These are phyloP conservation scores for Daldinia caldariorum DNA, from an alignment of 495 filamentous ascomycete species.

Conservation along the genomic window DNA sequence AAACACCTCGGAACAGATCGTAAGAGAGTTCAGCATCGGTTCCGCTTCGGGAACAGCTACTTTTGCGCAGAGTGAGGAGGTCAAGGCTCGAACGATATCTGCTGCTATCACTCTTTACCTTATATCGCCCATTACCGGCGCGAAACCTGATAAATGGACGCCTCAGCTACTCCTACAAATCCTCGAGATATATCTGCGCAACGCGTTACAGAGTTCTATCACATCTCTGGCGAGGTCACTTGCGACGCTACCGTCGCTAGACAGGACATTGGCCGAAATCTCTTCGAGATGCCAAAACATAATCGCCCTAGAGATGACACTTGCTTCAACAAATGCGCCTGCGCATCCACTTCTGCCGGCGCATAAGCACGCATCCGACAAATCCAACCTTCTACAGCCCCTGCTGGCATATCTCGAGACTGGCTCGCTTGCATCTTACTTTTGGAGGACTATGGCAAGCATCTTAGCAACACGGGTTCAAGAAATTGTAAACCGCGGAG, in stretches of 20 bases:
- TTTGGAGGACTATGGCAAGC: constrained; percentile 87
- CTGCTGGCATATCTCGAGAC: constrained; percentile 86
- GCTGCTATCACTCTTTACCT: constrained; percentile 83
- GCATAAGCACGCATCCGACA: constrained; percentile 37
- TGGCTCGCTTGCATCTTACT: constrained; percentile 84
- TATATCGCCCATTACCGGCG: constrained; percentile 69
- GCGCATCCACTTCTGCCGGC: constrained; percentile 68
- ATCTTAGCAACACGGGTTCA: constrained; percentile 79
- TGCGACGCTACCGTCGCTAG: constrained; percentile 81
- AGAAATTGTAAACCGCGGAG: constrained; percentile 83
- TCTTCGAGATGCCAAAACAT: constrained; percentile 89
- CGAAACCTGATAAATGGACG: constrained; percentile 63
- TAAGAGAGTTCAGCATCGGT: constrained; percentile 86
- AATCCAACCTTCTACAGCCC: constrained; percentile 73
- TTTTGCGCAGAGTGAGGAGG: constrained; percentile 83
- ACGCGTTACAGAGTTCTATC: constrained; percentile 76
- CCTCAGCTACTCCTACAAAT: constrained; percentile 79
- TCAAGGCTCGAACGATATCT: constrained; percentile 74
- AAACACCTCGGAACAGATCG: constrained; percentile 77
- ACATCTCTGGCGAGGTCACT: constrained; percentile 76
- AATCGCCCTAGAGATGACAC: constrained; percentile 81
- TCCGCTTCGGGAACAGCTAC: constrained; percentile 65
- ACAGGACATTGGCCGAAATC: constrained; percentile 83
- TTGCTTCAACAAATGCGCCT: constrained; percentile 73
- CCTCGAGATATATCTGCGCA: constrained; percentile 81